Evolutionary conservation across 2,329 filamentous ascomycete species (phyloP).

Genomic region (Rhynchosporium graminicola): DNA sequence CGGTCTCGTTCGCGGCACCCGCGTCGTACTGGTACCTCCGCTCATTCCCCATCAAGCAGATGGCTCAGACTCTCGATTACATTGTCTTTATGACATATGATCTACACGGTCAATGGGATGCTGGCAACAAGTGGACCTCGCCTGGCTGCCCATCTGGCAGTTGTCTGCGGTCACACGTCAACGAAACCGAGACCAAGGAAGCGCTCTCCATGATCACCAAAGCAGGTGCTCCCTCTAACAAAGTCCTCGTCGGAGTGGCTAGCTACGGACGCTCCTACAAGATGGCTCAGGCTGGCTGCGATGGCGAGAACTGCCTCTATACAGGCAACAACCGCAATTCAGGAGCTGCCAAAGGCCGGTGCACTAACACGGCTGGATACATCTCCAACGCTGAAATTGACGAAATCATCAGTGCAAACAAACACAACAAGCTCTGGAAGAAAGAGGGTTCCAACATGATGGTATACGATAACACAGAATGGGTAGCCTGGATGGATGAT

Average conservation of each 20-base stretch:
- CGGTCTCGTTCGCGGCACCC: conserved; percentile 35
- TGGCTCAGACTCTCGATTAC: conserved; percentile 29
- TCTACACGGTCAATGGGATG: conserved; percentile 47
- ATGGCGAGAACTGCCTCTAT: conserved; percentile 24
- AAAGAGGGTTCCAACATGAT: conserved; percentile 6
- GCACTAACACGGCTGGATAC: conserved; percentile 41
- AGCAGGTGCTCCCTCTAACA: conserved; percentile 36
- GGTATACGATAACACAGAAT: conserved; percentile 5
- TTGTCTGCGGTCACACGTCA: conserved; percentile 43
- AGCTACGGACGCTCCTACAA: conserved; percentile 43
- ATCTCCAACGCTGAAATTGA: conserved; percentile 28
- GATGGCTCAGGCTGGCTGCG: conserved; percentile 40
- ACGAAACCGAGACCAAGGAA: conserved; percentile 42
- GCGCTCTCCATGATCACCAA: conserved; percentile 45
- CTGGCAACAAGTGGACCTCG: conserved; percentile 37
- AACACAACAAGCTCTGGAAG: not conserved
- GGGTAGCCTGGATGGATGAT: conserved; percentile 4
- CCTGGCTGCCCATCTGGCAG: conserved; percentile 39
- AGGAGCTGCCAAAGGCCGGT: conserved; percentile 37
- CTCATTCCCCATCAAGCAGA: conserved; percentile 27
- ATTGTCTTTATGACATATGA: conserved; percentile 36
- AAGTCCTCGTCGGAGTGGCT: conserved; percentile 40
- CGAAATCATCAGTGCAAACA: not conserved
- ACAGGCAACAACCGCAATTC: conserved; percentile 32
- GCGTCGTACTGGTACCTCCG: conserved; percentile 42